A percentile compares a stretch with the other conserved stretches of the same genome.
These are phyloP conservation scores for Cinnamomum micranthum DNA, from an alignment of 164 flowering plant species.

Conservation along the genomic window DNA sequence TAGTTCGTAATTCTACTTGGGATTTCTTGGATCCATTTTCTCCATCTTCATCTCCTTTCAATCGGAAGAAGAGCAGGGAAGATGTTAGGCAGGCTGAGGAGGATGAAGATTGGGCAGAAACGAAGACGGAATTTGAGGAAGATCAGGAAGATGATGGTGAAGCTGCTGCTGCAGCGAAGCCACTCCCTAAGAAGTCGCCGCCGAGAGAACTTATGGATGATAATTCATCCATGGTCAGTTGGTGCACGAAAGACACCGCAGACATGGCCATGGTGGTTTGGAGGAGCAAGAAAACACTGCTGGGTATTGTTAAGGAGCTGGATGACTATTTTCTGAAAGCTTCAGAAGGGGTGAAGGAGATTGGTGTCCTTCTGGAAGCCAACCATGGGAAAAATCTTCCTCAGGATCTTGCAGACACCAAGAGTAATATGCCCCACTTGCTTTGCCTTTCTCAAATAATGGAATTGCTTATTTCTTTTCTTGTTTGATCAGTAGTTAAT, in stretches of 20 bases:
- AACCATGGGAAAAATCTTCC: conserved; percentile 30
- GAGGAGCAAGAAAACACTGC: conserved; percentile 53
- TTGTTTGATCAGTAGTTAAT: not conserved
- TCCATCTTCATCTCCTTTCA: conserved; percentile 17
- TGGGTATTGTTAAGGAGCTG: conserved; percentile 56
- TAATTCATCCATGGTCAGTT: conserved; percentile 50
- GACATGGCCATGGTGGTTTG: conserved; percentile 44
- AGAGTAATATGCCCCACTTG: conserved; percentile 34
- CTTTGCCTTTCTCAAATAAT: not conserved
- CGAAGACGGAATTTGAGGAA: conserved; percentile 58
- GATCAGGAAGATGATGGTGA: conserved; percentile 19
- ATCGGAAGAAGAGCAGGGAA: conserved; percentile 24
- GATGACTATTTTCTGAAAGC: conserved; percentile 86
- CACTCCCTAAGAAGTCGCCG: conserved; percentile 23
- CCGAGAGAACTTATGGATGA: conserved; percentile 43
- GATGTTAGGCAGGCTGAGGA: conserved; percentile 27
- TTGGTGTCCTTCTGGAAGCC: conserved; percentile 62
- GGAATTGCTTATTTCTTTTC: not conserved
- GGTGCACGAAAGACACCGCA: conserved; percentile 43
- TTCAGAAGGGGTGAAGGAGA: conserved; percentile 47
- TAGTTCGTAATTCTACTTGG: conserved; percentile 42
- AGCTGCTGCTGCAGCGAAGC: conserved; percentile 13
- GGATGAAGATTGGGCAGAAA: conserved; percentile 75
- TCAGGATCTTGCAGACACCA: conserved; percentile 37
- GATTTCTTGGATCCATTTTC: conserved; percentile 54